Evolutionary conservation across 371 early-diverging fungal species (phyloP), one percentile per base, ranked within the genome.

Genomic region (Parasitella parasitica): DNA sequence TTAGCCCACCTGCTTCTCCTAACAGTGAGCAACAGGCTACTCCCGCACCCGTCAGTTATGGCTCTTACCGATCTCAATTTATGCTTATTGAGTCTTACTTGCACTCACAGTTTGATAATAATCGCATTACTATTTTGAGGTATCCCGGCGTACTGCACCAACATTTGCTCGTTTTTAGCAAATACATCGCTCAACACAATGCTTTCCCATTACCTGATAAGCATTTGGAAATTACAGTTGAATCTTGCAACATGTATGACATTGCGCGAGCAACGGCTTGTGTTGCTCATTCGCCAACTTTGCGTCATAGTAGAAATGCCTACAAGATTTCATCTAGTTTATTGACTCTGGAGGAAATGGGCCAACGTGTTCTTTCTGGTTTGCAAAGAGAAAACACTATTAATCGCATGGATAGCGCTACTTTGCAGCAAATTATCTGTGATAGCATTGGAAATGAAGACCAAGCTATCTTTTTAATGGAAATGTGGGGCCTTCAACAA

Each of bases 401-500:
- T 35, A 73, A 81, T 28, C 53, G 58, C 3, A 72, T 77, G 56
- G 78, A 81, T 24, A 50, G 72, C 11, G 56, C 46, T 6, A 52
- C 63, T 0, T 67, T 81, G 9, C 57, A 66, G 27, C 38, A 71
- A 11, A 69, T 81, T 13, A 60, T 81, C 12, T 67, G 57, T 18
- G 78, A 81, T 13, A 67, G 69, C 13, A 55, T 77, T 28, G 77
- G 80, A 16, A 77, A 77, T 52, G 71, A 74, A n/a, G 81, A 81
- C 54, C 78, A 77, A 52, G 81, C 74, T 22, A 65, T 51, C 4
- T 81, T 77, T 51, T 58, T 77, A 48, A 64, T 81, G 58, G 81
- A 81, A 57, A 74, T 81, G 67, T 81, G 81, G 81, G 81, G 81
- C n/a, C 24, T 80, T n/a, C 77, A 76, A 24, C 66, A 66, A 16